Evolutionary conservation across 179 eudicot species (phyloP).

Genomic region (Kewa caespitosa): DNA sequence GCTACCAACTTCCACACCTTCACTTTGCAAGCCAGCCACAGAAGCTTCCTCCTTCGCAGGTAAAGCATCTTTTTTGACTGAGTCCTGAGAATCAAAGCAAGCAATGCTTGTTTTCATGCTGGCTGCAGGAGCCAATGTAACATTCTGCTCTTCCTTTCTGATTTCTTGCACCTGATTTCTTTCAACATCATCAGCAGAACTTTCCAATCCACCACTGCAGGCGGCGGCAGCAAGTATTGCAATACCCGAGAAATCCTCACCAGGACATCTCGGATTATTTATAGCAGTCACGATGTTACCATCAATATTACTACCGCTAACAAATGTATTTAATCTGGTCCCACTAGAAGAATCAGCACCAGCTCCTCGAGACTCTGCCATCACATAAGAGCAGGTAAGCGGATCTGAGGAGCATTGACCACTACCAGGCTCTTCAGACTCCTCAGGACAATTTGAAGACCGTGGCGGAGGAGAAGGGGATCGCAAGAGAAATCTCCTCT

Average conservation of each 20-base stretch:
- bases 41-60: neutral
- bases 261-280: constrained; percentile 5
- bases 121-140: constrained; percentile 10
- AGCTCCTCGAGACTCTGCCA: constrained; percentile 16
- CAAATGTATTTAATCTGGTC: constrained; percentile 7
- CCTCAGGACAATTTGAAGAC: constrained; percentile 31
- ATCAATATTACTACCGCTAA: constrained; percentile 11
- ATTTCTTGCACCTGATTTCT: constrained; percentile 16
- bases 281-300: constrained; percentile 15
- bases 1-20: constrained; percentile 5
- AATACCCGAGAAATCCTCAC: constrained; percentile 71
- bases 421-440: constrained; percentile 26
- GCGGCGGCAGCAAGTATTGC: constrained; percentile 79
- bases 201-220: constrained; percentile 43
- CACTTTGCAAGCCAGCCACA: neutral
- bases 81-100: neutral
- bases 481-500: constrained; percentile 40
- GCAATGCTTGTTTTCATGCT: neutral
- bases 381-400: constrained; percentile 12
- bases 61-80: neutral
- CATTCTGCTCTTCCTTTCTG: neutral
- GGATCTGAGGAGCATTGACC: constrained; percentile 25
- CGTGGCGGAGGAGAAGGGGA: constrained; percentile 41
- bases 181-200: constrained; percentile 27
- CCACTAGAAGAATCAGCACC: constrained; percentile 23